Evolutionary conservation across 768 basidiomycete genomes (phyloP).

Genomic region (Mycena polygramma): DNA sequence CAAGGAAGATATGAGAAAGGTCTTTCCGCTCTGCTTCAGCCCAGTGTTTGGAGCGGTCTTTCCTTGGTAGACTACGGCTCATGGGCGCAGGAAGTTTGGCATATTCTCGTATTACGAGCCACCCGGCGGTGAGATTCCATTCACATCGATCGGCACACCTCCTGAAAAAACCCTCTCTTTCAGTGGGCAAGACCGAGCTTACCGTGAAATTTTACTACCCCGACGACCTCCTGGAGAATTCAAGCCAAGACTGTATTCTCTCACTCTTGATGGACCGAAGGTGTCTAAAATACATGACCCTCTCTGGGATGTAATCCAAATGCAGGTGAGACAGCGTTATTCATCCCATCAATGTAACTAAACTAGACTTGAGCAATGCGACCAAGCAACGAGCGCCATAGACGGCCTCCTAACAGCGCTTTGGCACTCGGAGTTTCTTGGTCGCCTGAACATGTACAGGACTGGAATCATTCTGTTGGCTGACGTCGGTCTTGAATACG

Average conservation of each 20-base stretch:
- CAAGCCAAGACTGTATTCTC: conserved; percentile 69
- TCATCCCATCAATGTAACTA: conserved; percentile 7
- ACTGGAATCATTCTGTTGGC: conserved; percentile 80
- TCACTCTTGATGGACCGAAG: conserved; percentile 55
- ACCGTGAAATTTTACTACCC: conserved; percentile 73
- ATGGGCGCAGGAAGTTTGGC: conserved; percentile 87
- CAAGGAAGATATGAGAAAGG: conserved; percentile 77
- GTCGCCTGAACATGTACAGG: conserved; percentile 75
- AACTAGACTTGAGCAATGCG: conserved; percentile 61
- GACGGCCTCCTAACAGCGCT: conserved; percentile 78
- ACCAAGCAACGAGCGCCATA: conserved; percentile 72
- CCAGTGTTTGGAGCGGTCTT: conserved; percentile 78
- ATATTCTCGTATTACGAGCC: conserved; percentile 75
- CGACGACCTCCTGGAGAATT: conserved; percentile 69
- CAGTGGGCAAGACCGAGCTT: conserved; percentile 76
- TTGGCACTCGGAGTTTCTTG: conserved; percentile 87
- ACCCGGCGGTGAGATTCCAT: conserved; percentile 69
- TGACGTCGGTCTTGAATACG: conserved; percentile 83
- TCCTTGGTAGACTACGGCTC: conserved; percentile 72
- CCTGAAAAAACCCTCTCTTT: background rate
- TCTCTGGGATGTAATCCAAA: conserved; percentile 60
- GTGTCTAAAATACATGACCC: conserved; percentile 58
- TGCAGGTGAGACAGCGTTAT: conserved; percentile 54
- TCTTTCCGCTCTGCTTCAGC: conserved; percentile 73
- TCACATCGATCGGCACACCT: conserved; percentile 10